Evolutionary conservation across 2,329 filamentous ascomycete species (phyloP).

Genomic region (Alternaria brassicicola): DNA sequence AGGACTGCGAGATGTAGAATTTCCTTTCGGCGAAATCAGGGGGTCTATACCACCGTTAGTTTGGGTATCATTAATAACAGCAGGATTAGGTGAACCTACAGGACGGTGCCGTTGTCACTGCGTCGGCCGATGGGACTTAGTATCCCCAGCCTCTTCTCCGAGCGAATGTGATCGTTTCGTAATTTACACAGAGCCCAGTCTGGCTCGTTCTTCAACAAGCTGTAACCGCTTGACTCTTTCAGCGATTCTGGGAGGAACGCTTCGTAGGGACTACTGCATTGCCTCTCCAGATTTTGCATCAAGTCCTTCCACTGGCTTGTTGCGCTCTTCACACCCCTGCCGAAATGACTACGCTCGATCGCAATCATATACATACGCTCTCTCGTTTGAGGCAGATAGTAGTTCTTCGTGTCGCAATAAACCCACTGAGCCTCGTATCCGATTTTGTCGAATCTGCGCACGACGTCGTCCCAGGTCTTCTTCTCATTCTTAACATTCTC

Average conservation of each 20-base stretch:
- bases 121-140: constrained; percentile 66
- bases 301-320: constrained; percentile 51
- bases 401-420: constrained; percentile 71
- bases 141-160: constrained; percentile 58
- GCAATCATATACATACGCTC: constrained; percentile 55
- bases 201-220: constrained; percentile 32
- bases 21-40: constrained; percentile 62
- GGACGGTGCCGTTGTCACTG: constrained; percentile 59
- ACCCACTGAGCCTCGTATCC: constrained; percentile 62
- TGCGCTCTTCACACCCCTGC: constrained; percentile 18
- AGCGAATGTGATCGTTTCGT: constrained; percentile 64
- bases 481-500: constrained; percentile 67
- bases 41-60: constrained; percentile 38
- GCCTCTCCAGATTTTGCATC: constrained; percentile 59
- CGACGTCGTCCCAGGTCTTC: constrained; percentile 65
- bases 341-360: constrained; percentile 41
- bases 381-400: constrained; percentile 72
- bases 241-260: constrained; percentile 66
- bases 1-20: constrained; percentile 59
- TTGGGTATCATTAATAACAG: neutral
- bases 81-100: constrained; percentile 10
- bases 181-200: constrained; percentile 65
- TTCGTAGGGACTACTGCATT: constrained; percentile 66
- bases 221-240: constrained; percentile 54
- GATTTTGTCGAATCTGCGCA: constrained; percentile 53